Percentiles rank a stretch among this genome's conserved stretches.
Evolutionary conservation across 2,329 filamentous ascomycete genomes (phyloP).

Genomic region (Fonsecaea nubica): DNA sequence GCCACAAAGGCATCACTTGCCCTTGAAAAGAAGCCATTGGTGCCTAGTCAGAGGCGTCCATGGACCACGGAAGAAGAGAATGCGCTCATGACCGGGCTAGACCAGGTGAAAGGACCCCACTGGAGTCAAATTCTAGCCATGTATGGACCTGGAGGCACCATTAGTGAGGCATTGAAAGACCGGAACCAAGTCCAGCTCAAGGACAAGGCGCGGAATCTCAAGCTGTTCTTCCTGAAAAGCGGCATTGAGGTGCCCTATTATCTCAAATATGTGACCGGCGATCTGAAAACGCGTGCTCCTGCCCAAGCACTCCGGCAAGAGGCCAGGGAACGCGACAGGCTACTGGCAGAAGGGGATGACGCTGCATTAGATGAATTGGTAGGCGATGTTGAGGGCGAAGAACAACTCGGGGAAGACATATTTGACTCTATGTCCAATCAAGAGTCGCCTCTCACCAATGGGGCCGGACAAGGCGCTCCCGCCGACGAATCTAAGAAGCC

Average conservation of each 20-base stretch:
- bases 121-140: constrained; percentile 91
- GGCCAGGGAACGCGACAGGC: constrained; percentile 55
- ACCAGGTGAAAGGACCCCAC: constrained; percentile 86
- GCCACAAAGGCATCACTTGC: constrained; percentile 63
- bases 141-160: constrained; percentile 78
- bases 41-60: constrained; percentile 70
- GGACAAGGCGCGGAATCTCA: constrained; percentile 62
- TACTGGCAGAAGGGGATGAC: constrained; percentile 55
- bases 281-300: constrained; percentile 83
- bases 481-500: constrained; percentile 16
- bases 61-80: constrained; percentile 92
- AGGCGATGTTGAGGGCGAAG: constrained; percentile 38
- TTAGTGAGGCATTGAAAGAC: constrained; percentile 70
- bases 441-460: constrained; percentile 15
- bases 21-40: constrained; percentile 58
- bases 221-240: constrained; percentile 60
- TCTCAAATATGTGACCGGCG: constrained; percentile 84
- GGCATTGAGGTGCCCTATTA: constrained; percentile 90
- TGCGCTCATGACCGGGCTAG: constrained; percentile 84
- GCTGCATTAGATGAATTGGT: constrained; percentile 56
- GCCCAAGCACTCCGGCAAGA: constrained; percentile 61
- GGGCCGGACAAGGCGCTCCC: constrained; percentile 10
- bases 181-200: constrained; percentile 62
- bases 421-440: constrained; percentile 18
- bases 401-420: constrained; percentile 5